Evolutionary conservation across 164 flowering plant genomes (phyloP), one percentile per base, ranked within the genome.

Genomic region (Echeveria elegans): DNA sequence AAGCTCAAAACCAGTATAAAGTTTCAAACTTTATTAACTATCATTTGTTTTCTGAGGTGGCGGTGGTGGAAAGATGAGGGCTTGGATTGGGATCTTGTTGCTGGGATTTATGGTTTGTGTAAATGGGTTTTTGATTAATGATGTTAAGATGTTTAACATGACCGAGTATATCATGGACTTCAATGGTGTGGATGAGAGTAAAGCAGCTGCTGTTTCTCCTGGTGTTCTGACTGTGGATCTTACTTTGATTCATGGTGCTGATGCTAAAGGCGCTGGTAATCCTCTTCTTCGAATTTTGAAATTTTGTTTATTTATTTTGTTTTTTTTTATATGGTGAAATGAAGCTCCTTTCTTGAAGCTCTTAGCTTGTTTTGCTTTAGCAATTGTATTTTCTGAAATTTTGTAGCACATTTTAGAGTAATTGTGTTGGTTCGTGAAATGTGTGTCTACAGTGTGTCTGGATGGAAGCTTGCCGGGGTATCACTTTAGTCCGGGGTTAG

Each of bases 401-500:
- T 50, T 23, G 2, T 50, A n/a, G 61, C 61, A 15, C 61, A 56
- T 56, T 56, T 56, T 19, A 56, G 32, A 28, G 34, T 43, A 16
- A 43, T 43, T 56, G 61, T 10, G 61, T 28, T 56, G 61, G 61
- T 28, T 56, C 61, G 12, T 56, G 61, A 21, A 21, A 50, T n/a
- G 24, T 50, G 56, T 28, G 1, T 18, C n/a, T 28, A 26, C 32
- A 91, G 98, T 94, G 6, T 94, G 98, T 75, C 73, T 94, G 75
- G 98, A 94, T 78, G 98, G 98, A 63, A 83, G 95, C 38, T 74
- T 81, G 47, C 95, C 96, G 53, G 98, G 87, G 23, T 91, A 94
- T 64, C 98, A 94, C 80, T 45, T 86, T 45, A 81, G 89, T 68
- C 85, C 72, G 21, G 96, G 97, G 6, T 78, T 45, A 67, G 97